Percentiles rank a stretch among this genome's conserved stretches.
Conservation (phyloP, 176 grass and related monocot species). For the Canna indica region DNA sequence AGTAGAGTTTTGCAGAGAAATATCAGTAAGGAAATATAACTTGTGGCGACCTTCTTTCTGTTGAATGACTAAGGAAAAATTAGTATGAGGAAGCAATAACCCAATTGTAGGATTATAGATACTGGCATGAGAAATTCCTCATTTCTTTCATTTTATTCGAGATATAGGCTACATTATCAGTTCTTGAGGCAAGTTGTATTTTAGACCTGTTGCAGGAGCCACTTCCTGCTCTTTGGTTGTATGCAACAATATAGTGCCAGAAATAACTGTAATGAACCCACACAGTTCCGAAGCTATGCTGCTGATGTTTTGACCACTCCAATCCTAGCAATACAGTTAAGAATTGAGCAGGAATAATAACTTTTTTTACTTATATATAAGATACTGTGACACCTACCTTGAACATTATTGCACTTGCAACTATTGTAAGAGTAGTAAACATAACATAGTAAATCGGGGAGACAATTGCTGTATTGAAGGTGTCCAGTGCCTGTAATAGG, state of each 20-base stretch:
- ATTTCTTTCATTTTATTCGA: not conserved
- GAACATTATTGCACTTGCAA: constrained; percentile 95
- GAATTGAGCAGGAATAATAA: constrained; percentile 18
- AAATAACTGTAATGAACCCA: constrained; percentile 77
- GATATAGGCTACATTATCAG: not conserved
- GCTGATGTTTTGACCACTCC: constrained; percentile 67
- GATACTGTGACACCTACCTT: constrained; percentile 41
- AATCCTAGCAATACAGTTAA: constrained; percentile 47
- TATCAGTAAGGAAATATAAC: not conserved
- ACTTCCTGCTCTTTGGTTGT: constrained; percentile 53
- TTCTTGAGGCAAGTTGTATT: not conserved
- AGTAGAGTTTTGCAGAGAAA: too few species aligned
- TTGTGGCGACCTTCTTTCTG: not conserved
- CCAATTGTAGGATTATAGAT: too few species aligned
- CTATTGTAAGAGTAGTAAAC: constrained; percentile 90
- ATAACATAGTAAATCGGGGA: constrained; percentile 94
- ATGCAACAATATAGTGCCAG: constrained; percentile 84
- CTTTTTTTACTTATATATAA: not conserved
- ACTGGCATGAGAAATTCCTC: too few species aligned
- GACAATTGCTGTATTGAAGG: constrained; percentile 81
- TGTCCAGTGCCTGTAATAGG: constrained; percentile 64
- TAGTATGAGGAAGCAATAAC: too few species aligned
- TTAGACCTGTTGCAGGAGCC: constrained; percentile 40
- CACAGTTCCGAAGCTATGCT: constrained; percentile 84
- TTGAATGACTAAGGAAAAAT: not conserved